Percentiles rank a stretch among this genome's conserved stretches.
These are phyloP conservation scores for Tetrapisispora taiwanensis DNA, from an alignment of 805 yeast species.

Conservation along the genomic window DNA sequence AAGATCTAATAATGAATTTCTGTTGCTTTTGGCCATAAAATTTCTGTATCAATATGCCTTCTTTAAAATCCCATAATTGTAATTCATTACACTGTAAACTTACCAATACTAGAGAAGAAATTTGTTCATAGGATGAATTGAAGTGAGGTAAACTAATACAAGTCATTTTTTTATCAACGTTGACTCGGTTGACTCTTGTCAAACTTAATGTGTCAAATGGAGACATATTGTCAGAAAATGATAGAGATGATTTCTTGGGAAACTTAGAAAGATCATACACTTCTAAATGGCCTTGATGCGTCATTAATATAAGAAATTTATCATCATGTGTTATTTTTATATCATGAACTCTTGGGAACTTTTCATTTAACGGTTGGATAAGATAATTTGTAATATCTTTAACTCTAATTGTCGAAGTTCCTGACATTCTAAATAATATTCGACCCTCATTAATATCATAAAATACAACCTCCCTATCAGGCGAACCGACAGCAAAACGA, in stretches of 20 bases:
- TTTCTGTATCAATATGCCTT: conserved; percentile 47
- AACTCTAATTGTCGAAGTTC: conserved; percentile 4
- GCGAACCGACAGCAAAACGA: conserved; percentile 62
- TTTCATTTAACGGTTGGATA: conserved; percentile 9
- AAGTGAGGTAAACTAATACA: conserved; percentile 46
- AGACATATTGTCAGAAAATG: neutral
- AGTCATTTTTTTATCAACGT: conserved; percentile 50
- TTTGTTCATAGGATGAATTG: neutral
- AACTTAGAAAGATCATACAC: conserved; percentile 41
- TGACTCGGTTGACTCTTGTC: conserved; percentile 35
- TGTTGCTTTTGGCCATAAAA: conserved; percentile 66
- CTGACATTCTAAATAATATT: conserved; percentile 24
- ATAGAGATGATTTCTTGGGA: conserved; percentile 7
- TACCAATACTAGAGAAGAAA: conserved; percentile 37
- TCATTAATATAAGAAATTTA: conserved; percentile 49
- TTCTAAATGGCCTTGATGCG: conserved; percentile 51
- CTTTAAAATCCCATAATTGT: conserved; percentile 68
- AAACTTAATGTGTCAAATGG: conserved; percentile 13
- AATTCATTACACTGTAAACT: conserved; percentile 67
- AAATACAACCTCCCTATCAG: conserved; percentile 53
- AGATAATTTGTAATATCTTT: conserved; percentile 3
- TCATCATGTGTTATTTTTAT: conserved; percentile 59
- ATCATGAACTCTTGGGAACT: conserved; percentile 51
- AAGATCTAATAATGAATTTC: conserved; percentile 59
- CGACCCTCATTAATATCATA: conserved; percentile 31